Conservation (phyloP, 1,284 basidiomycete species). For the Malassezia globosa region DNA sequence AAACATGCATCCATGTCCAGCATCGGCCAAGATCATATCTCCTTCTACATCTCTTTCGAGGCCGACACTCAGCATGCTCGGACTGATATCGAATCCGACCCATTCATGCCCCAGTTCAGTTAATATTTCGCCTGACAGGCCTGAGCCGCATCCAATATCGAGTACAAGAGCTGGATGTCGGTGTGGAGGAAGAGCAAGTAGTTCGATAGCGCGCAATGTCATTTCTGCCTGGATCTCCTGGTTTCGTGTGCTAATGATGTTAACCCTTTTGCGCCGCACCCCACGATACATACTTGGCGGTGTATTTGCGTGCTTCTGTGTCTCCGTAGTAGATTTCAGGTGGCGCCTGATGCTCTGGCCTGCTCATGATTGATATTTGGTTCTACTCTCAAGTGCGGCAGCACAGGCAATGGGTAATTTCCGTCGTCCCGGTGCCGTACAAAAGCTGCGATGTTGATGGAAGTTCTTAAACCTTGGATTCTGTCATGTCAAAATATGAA, state of each 20-base stretch:
- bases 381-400: too few species aligned
- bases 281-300: conserved; percentile 78
- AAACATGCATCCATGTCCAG: conserved; percentile 56
- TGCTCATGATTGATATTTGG: conserved; percentile 75
- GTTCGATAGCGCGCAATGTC: conserved; percentile 87
- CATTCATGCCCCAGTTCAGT: conserved; percentile 88
- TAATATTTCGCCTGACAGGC: conserved; percentile 89
- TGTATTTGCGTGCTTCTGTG: conserved; percentile 88
- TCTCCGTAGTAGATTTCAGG: conserved; percentile 99
- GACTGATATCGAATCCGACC: conserved; percentile 89
- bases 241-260: conserved; percentile 58
- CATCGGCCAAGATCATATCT: conserved; percentile 48
- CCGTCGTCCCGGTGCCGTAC: too few species aligned
- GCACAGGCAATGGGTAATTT: too few species aligned
- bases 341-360: conserved; percentile 88
- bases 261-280: not conserved
- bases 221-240: conserved; percentile 95
- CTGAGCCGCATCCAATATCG: conserved; percentile 96
- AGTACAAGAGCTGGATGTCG: conserved; percentile 55
- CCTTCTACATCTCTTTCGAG: conserved; percentile 43
- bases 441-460: too few species aligned
- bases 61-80: conserved; percentile 62
- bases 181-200: conserved; percentile 62
- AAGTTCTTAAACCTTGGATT: too few species aligned
- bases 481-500: too few species aligned